Conservation (phyloP, 148 eudicot genomes). For the Silene uniflora region DNA sequence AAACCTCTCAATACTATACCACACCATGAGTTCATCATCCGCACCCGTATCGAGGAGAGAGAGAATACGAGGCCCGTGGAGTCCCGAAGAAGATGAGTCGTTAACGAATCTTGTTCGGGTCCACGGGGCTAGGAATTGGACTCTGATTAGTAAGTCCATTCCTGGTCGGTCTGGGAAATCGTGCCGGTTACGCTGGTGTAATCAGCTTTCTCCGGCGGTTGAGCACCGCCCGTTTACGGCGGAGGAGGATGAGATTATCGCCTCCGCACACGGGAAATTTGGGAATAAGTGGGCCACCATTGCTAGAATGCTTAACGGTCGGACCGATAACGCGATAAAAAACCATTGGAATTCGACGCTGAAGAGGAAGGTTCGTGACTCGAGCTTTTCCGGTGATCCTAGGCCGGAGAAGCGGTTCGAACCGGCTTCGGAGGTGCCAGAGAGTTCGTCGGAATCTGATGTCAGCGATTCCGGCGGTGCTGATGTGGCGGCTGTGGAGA, state of each 20-base stretch:
- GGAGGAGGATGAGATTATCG: conserved; percentile 55
- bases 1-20: not conserved
- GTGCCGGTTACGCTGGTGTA: conserved; percentile 70
- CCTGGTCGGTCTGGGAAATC: conserved; percentile 67
- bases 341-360: conserved; percentile 80
- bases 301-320: conserved; percentile 48
- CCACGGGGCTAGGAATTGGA: conserved; percentile 60
- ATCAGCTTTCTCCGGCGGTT: conserved; percentile 69
- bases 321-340: conserved; percentile 71
- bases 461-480: conserved; percentile 34
- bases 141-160: conserved; percentile 46
- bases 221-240: conserved; percentile 50
- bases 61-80: conserved; percentile 70
- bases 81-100: conserved; percentile 53
- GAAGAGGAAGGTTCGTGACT: conserved; percentile 38
- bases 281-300: conserved; percentile 77
- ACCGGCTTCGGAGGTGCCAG: conserved; percentile 15
- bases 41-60: conserved; percentile 7
- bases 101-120: conserved; percentile 36
- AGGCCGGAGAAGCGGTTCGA: conserved; percentile 32
- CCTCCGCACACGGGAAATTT: conserved; percentile 36
- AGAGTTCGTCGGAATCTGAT: conserved; percentile 39
- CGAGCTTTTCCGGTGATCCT: conserved; percentile 20
- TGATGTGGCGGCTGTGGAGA: not conserved
- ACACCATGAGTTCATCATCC: conserved; percentile 10